phyloP scores from a whole-genome alignment of 148 eudicot genomes.

The Rhododendron molle region DNA sequence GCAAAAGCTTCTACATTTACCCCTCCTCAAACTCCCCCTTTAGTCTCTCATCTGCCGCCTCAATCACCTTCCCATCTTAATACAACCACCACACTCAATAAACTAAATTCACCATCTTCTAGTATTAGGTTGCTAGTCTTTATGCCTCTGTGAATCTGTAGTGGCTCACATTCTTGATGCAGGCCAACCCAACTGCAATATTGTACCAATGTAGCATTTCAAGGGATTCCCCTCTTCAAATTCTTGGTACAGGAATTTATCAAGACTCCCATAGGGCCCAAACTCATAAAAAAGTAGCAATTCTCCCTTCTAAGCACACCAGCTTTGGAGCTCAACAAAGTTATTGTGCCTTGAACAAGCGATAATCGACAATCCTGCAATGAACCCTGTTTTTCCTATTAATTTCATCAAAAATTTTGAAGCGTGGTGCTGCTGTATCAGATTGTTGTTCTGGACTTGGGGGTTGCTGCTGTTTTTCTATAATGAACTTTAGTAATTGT shows the following conservation, averaged over 20 bases:
- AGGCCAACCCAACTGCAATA: constrained; percentile 68
- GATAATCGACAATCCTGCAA: constrained; percentile 33
- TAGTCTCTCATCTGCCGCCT: constrained; percentile 8
- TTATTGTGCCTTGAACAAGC: constrained; percentile 33
- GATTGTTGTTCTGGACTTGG: too few species aligned
- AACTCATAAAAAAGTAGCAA: constrained; percentile 44
- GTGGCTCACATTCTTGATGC: constrained; percentile 79
- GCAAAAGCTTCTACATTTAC: too few species aligned
- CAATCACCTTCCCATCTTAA: constrained; percentile 55
- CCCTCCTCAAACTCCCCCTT: too few species aligned
- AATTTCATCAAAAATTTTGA: neutral
- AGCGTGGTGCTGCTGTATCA: too few species aligned
- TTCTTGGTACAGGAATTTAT: constrained; percentile 18
- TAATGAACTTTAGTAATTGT: too few species aligned
- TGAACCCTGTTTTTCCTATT: constrained; percentile 1
- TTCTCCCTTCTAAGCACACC: constrained; percentile 50
- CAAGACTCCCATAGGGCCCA: constrained; percentile 72
- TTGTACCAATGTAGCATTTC: constrained; percentile 17
- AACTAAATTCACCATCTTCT: constrained; percentile 43
- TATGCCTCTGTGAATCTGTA: constrained; percentile 69
- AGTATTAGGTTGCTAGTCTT: constrained; percentile 73
- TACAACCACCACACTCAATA: constrained; percentile 72
- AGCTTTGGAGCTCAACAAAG: constrained; percentile 14
- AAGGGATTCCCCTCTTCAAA: too few species aligned
- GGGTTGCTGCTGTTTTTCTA: too few species aligned